Base-by-base conservation (phyloP, 768 basidiomycete genomes). In the Pleurotus djamor region DNA sequence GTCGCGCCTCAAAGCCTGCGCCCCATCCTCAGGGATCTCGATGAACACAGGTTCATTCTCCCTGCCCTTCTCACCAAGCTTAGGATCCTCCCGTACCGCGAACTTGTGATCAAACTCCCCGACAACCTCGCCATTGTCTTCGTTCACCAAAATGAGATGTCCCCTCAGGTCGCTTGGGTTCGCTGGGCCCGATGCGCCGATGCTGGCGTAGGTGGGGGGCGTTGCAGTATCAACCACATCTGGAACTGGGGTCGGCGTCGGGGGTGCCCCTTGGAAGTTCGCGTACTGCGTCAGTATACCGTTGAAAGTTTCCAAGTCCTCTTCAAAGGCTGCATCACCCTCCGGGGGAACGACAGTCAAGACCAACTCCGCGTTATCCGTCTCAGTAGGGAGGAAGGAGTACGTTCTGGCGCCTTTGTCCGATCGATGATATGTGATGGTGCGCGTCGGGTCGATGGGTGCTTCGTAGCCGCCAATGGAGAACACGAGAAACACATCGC, bases 31-130 rank as follows among this genome's bases (percentile, higher is more conserved):
- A 0, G 83, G 81, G 34, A 92, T 81, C 65, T 91, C 88, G 59
- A 92, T 82, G 52, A 92, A 70, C n/a, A 93, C 89, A 0, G 88
- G 83, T 62, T 84, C 83, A 61, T 79, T 79, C 63, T 85, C 82
- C 49, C 78, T 77, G 5, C 83, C 83, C 13, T 72, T 69, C 57
- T 75, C 70, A 36, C 76, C 68, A 45, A 92, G 74, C n/a, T 68
- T 66, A 1, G 82, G 78, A 63, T 88, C 88, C 66, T 90, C 89
- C 21, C 74, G 72, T 17, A 90, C 77, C 41, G 72, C 69, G 60
- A 89, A 74, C 55, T 75, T 68, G 49, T 84, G 76, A 59, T 88
- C 87, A 7, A 92, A 76, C 66, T 87, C 83, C 0, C 88, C 89
- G 12, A 92, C 77, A 9, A 92, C 78, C 62, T 90, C 84, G 1